Base-by-base conservation (phyloP, 176 grass and related monocot genomes). In the Oryza brachyantha region DNA sequence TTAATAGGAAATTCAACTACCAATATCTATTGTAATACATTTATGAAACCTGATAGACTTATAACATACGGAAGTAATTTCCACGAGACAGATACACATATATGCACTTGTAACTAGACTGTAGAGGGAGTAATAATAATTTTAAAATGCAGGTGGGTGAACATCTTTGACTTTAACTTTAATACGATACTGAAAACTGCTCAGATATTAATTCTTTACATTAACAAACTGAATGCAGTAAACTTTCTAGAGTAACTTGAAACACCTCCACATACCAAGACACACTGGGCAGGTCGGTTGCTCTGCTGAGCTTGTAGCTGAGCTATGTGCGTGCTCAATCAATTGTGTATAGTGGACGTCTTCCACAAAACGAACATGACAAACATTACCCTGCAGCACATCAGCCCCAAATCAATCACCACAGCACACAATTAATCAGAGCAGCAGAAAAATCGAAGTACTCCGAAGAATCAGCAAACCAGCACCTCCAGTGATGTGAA, bases 401-500 rank as follows among this genome's bases (percentile, higher is more conserved):
- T 69, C 24, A 75, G 86, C 7, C 54, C 83, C 81, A 19, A 73
- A 77, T 76, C 31, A 85, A 62, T 77, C 55, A 73, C 65, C 64
- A 76, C 27, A 8, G 13, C 13, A 79, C 16, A 54, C 22, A 80
- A 64, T 55, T 37, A 80, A 13, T 29, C 65, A 34, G 26, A 72
- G 24, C 13, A 42, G 2, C 21, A 74, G 12, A 61, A 66, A 66
- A 31, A 85, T 3, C 52, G 45, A 68, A 2, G 11, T 6, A 72
- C 75, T 81, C 16, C n/a, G 61, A 16, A 72, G 73, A 48, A 42
- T 40, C 24, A 79, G 35, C 22, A 86, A 83, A 9, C 32, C 22
- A 36, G 29, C 71, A 99, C 92, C 96, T 99, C 90, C 46, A 99
- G 68, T 5, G 96, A 99, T 10, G 92, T 93, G 78, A 99, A 99